A percentile compares a stretch with the other conserved stretches of the same genome.
These are phyloP conservation scores for Orobanche coerulescens DNA, from an alignment of 257 asterid genomes.

Conservation along the genomic window DNA sequence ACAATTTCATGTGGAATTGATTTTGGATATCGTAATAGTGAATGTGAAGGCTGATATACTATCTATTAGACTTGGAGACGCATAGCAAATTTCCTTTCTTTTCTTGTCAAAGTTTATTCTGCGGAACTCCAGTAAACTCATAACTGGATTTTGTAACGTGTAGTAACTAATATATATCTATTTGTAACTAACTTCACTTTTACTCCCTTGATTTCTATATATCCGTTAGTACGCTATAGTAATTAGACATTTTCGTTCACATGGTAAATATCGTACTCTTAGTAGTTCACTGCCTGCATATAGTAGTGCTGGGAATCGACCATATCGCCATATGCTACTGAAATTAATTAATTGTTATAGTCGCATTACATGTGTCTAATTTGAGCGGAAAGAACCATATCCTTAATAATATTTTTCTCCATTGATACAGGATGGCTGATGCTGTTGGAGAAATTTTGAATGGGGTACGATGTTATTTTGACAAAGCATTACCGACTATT, in stretches of 20 bases:
- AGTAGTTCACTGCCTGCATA: not conserved
- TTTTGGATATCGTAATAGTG: too few species aligned
- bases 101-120: not conserved
- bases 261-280: not conserved
- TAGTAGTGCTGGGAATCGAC: not conserved
- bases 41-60: not conserved
- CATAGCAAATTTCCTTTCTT: not conserved
- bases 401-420: slow-evolving; percentile 20
- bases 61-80: not conserved
- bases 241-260: not conserved
- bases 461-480: slow-evolving; percentile 79
- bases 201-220: slow-evolving; percentile 5
- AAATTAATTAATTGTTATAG: too few species aligned
- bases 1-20: too few species aligned
- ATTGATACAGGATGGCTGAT: slow-evolving; percentile 54
- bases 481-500: slow-evolving; percentile 67
- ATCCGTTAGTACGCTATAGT: too few species aligned
- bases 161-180: not conserved
- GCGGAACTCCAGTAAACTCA: not conserved
- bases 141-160: not conserved
- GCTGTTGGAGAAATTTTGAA: slow-evolving; percentile 72
- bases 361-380: not conserved
- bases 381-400: not conserved
- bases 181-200: not conserved
- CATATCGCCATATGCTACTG: not conserved